Conservation (phyloP, 2,329 filamentous ascomycete species). For the Neofusicoccum ribis region DNA sequence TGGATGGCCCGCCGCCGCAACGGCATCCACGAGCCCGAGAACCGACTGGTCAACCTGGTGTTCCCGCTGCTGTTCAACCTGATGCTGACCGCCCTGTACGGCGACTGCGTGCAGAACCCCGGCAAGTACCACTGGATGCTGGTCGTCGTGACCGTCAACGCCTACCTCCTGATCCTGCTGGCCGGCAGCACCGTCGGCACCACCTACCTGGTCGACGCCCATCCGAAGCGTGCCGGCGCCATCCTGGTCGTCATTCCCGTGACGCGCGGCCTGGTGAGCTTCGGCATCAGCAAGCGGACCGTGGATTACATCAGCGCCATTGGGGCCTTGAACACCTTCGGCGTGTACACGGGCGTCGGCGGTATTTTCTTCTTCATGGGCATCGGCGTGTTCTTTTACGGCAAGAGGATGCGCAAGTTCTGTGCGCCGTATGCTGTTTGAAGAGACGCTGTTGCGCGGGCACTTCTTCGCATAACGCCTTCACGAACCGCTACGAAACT, state of each 20-base stretch:
- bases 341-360: conserved; percentile 16
- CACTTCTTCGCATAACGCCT: too few species aligned
- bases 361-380: conserved; percentile 19
- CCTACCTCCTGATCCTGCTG: conserved; percentile 20
- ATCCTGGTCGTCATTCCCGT: conserved; percentile 23
- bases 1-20: conserved; percentile 35
- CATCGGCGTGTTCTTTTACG: conserved; percentile 7
- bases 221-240: conserved; percentile 20
- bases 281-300: conserved; percentile 20
- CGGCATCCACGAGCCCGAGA: conserved; percentile 41
- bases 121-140: conserved; percentile 20
- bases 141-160: conserved; percentile 20
- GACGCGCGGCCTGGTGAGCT: conserved; percentile 20
- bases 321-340: conserved; percentile 19
- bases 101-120: conserved; percentile 21
- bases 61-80: conserved; percentile 40
- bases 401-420: neutral
- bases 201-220: conserved; percentile 20
- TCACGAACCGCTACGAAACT: too few species aligned
- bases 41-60: conserved; percentile 41
- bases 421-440: conserved; percentile 16
- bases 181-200: conserved; percentile 21
- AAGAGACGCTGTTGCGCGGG: neutral
- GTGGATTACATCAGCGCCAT: conserved; percentile 20
- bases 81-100: conserved; percentile 25